Percentiles rank a stretch among this genome's conserved stretches.
Evolutionary conservation across 2,329 filamentous ascomycete species (phyloP).

Genomic region (Aspergillus transmontanensis): DNA sequence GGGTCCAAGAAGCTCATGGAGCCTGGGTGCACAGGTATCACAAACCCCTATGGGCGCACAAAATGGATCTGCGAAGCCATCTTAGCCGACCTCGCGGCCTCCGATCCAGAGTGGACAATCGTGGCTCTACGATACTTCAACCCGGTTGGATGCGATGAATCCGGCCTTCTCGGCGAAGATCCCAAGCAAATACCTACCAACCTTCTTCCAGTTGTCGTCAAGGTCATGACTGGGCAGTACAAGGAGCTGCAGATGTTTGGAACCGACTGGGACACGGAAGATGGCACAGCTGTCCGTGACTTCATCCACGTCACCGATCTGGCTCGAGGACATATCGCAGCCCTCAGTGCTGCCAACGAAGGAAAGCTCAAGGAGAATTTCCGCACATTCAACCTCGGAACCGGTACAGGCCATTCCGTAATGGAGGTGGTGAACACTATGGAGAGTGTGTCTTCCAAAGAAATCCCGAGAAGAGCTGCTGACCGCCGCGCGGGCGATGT

Average conservation of each 20-base stretch:
- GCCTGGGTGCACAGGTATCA: conserved; percentile 59
- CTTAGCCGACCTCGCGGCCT: conserved; percentile 61
- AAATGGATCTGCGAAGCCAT: conserved; percentile 72
- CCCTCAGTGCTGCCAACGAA: conserved; percentile 47
- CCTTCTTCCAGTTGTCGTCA: conserved; percentile 65
- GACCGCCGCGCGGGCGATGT: conserved; percentile 42
- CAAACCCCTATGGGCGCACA: conserved; percentile 66
- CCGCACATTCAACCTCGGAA: conserved; percentile 45
- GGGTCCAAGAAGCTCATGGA: conserved; percentile 47
- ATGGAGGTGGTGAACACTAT: conserved; percentile 42
- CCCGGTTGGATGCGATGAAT: conserved; percentile 66
- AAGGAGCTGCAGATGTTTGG: conserved; percentile 63
- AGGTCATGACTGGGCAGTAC: conserved; percentile 60
- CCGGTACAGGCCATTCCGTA: conserved; percentile 42
- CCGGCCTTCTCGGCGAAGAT: conserved; percentile 65
- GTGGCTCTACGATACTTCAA: conserved; percentile 69
- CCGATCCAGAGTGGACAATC: conserved; percentile 65
- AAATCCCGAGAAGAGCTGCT: conserved; percentile 35
- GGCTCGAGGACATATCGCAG: conserved; percentile 64
- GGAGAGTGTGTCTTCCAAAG: conserved; percentile 39
- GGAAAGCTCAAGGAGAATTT: conserved; percentile 43
- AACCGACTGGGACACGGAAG: conserved; percentile 65
- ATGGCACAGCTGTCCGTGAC: conserved; percentile 68
- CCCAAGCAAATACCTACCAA: conserved; percentile 65
- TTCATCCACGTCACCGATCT: conserved; percentile 70